Percentiles rank a stretch among this genome's conserved stretches.
These are phyloP conservation scores for Fusarium multiceps DNA, from an alignment of 2,329 filamentous ascomycete species.

Conservation along the genomic window DNA sequence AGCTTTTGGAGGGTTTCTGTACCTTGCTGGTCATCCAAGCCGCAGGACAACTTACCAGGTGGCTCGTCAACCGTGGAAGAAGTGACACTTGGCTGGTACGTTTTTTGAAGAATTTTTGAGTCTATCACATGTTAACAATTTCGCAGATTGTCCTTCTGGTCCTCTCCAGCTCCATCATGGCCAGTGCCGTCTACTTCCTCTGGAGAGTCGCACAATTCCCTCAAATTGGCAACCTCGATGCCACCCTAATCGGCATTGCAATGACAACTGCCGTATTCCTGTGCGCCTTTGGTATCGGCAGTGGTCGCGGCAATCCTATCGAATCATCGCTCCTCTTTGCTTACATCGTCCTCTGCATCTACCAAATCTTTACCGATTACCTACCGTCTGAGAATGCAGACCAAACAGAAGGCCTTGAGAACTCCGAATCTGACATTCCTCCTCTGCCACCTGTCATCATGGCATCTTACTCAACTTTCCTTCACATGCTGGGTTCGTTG, in stretches of 20 bases:
- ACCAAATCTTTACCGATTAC: slow-evolving; percentile 99
- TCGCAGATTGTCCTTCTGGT: slow-evolving; percentile 87
- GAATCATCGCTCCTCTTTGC: slow-evolving; percentile 96
- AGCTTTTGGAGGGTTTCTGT: slow-evolving; percentile 95
- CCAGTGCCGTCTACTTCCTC: slow-evolving; percentile 93
- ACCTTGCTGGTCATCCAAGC: slow-evolving; percentile 96
- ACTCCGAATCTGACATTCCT: slow-evolving; percentile 85
- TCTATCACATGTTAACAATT: slow-evolving; percentile 49
- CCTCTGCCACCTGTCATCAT: slow-evolving; percentile 98
- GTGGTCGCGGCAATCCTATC: slow-evolving; percentile 91
- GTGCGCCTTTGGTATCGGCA: slow-evolving; percentile 92
- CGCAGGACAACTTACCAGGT: slow-evolving; percentile 91
- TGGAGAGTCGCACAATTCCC: slow-evolving; percentile 96
- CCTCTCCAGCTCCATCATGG: slow-evolving; percentile 89
- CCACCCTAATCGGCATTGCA: slow-evolving; percentile 89
- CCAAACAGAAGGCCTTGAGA: slow-evolving; percentile 60
- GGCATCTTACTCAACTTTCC: slow-evolving; percentile 93
- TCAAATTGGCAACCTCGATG: slow-evolving; percentile 90
- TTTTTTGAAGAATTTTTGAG: slow-evolving; percentile 32
- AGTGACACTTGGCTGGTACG: slow-evolving; percentile 97
- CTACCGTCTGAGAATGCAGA: slow-evolving; percentile 78
- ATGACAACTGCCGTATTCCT: slow-evolving; percentile 94
- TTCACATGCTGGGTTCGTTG: slow-evolving; percentile 85
- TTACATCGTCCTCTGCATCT: slow-evolving; percentile 97
- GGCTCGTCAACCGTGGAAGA: slow-evolving; percentile 91